phyloP scores from a whole-genome alignment of 106 monocot species.

The Apostasia ramifera region DNA sequence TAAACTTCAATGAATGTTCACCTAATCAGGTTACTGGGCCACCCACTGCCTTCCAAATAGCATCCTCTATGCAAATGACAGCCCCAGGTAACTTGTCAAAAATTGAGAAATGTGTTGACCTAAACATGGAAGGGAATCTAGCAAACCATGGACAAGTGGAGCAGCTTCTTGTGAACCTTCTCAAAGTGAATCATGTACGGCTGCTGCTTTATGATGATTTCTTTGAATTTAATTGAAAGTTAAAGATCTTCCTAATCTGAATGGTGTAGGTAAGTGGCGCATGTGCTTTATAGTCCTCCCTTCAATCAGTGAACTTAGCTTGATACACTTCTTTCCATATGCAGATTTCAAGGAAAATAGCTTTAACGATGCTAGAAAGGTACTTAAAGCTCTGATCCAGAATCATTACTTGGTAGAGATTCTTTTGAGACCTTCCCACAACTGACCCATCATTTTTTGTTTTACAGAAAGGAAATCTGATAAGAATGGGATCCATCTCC shows the following conservation, averaged over 20 bases:
- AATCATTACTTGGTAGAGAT: neutral
- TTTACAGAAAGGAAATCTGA: conserved; percentile 36
- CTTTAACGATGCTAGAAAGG: conserved; percentile 41
- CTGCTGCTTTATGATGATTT: too few relatives aligned
- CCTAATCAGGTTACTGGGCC: conserved; percentile 22
- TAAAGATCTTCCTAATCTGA: too few relatives aligned
- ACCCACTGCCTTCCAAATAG: conserved; percentile 15
- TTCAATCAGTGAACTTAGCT: too few relatives aligned
- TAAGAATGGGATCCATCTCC: conserved; percentile 52
- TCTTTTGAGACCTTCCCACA: neutral
- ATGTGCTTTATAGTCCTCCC: too few relatives aligned
- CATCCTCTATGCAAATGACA: conserved; percentile 23
- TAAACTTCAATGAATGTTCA: conserved; percentile 17
- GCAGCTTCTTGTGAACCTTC: conserved; percentile 40
- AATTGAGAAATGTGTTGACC: conserved; percentile 20
- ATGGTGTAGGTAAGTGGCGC: too few relatives aligned
- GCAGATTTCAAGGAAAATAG: conserved; percentile 38
- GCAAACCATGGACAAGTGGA: conserved; percentile 29
- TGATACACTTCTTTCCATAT: neutral
- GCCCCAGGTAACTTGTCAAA: conserved; percentile 12
- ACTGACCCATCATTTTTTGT: neutral
- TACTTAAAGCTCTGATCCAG: conserved; percentile 1
- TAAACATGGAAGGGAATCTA: conserved; percentile 22
- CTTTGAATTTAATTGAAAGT: too few relatives aligned
- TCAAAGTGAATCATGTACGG: conserved; percentile 56